These are phyloP conservation scores for Mycena crocata DNA, from an alignment of 768 basidiomycete species.

Conservation along the genomic window DNA sequence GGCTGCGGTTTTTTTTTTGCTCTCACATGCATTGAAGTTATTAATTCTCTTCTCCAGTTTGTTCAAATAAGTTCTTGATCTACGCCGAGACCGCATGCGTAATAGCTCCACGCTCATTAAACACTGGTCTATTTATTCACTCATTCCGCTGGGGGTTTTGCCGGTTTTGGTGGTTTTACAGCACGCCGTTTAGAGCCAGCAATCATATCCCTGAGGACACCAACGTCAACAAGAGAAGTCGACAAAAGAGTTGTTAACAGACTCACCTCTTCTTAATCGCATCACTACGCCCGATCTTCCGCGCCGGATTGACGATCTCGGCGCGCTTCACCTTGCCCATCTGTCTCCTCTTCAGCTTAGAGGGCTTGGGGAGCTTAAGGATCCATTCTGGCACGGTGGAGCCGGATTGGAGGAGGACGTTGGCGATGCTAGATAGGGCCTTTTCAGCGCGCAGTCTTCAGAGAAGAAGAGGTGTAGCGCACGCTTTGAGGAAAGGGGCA, in stretches of 20 bases:
- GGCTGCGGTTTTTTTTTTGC: no score
- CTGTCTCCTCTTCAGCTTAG: constrained; percentile 85
- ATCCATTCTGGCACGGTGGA: constrained; percentile 96
- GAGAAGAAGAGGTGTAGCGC: constrained; percentile 39
- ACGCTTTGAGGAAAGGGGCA: constrained; percentile 92
- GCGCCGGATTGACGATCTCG: constrained; percentile 77
- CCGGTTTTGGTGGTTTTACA: neutral
- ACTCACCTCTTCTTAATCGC: constrained; percentile 79
- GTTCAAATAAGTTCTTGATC: no score
- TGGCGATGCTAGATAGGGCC: constrained; percentile 80
- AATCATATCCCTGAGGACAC: constrained; percentile 77
- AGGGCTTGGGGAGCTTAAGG: constrained; percentile 91
- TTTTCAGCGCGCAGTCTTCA: neutral
- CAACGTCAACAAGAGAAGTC: constrained; percentile 12
- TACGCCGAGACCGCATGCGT: no score
- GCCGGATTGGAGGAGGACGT: constrained; percentile 94
- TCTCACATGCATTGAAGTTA: no score
- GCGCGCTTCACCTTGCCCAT: constrained; percentile 90
- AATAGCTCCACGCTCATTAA: neutral
- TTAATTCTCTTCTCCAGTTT: no score
- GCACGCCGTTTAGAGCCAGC: constrained; percentile 75
- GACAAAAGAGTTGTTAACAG: constrained; percentile 1
- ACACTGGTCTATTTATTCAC: neutral
- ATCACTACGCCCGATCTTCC: constrained; percentile 74
- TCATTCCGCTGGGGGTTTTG: neutral